Conservation (phyloP, 2,329 filamentous ascomycete genomes). For the Ophiocordyceps camponoti-leonardi region DNA sequence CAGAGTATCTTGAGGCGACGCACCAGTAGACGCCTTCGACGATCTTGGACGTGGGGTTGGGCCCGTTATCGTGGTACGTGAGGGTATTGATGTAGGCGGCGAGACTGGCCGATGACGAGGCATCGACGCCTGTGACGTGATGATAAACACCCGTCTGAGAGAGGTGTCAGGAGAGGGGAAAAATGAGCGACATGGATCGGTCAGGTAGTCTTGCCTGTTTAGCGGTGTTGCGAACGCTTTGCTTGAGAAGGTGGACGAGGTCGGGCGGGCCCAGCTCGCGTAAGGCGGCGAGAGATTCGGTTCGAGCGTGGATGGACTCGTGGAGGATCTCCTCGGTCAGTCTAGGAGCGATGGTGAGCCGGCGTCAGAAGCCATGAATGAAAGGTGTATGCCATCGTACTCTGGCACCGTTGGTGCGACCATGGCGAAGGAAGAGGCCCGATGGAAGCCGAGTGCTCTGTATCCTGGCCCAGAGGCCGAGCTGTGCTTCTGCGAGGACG, state of each 20-base stretch:
- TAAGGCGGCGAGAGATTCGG: slow-evolving; percentile 68
- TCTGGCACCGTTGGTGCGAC: slow-evolving; percentile 61
- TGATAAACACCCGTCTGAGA: slow-evolving; percentile 78
- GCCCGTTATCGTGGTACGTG: slow-evolving; percentile 75
- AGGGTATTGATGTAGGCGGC: slow-evolving; percentile 97
- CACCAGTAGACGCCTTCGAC: slow-evolving; percentile 91
- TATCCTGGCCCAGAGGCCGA: too few relatives aligned
- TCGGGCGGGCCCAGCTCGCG: slow-evolving; percentile 93
- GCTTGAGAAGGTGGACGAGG: slow-evolving; percentile 84
- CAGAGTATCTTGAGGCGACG: slow-evolving; percentile 6
- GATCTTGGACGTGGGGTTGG: slow-evolving; percentile 57
- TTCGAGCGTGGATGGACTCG: slow-evolving; percentile 81
- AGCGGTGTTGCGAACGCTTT: slow-evolving; percentile 36
- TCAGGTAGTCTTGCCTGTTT: slow-evolving; percentile 28
- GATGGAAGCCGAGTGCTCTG: too few relatives aligned
- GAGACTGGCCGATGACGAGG: slow-evolving; percentile 89
- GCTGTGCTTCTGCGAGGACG: too few relatives aligned
- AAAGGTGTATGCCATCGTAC: slow-evolving; percentile 27
- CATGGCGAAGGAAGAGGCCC: slow-evolving; percentile 31
- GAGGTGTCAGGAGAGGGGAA: slow-evolving; percentile 1
- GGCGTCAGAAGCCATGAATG: neutral
- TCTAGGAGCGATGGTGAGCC: slow-evolving; percentile 28
- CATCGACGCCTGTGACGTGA: slow-evolving; percentile 93
- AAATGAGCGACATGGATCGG: slow-evolving; percentile 3
- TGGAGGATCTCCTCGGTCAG: slow-evolving; percentile 87